Percentiles rank a stretch among this genome's conserved stretches.
These are phyloP conservation scores for Neonectria magnoliae DNA, from an alignment of 2,329 filamentous ascomycete genomes.

Conservation along the genomic window DNA sequence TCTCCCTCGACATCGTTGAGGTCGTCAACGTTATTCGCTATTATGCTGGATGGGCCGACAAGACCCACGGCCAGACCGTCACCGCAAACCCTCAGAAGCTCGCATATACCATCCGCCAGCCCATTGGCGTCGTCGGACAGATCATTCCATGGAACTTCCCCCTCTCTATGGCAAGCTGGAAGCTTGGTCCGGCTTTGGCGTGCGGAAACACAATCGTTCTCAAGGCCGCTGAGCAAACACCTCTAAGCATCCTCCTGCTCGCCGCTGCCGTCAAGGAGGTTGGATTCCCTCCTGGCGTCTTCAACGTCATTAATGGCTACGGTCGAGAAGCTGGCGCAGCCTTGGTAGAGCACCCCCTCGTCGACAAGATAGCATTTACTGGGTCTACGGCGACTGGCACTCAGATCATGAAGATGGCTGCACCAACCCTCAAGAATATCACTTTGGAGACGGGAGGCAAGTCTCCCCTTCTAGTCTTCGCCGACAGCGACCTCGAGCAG, in stretches of 20 bases:
- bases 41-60: slow-evolving; percentile 82
- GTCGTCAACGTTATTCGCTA: slow-evolving; percentile 47
- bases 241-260: slow-evolving; percentile 73
- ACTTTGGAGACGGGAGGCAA: slow-evolving; percentile 79
- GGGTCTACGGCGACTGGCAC: slow-evolving; percentile 77
- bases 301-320: slow-evolving; percentile 80
- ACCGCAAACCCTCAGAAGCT: slow-evolving; percentile 79
- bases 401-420: slow-evolving; percentile 80
- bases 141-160: slow-evolving; percentile 92
- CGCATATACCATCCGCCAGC: slow-evolving; percentile 72
- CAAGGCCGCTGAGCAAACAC: slow-evolving; percentile 80
- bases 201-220: slow-evolving; percentile 76
- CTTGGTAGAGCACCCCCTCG: slow-evolving; percentile 58
- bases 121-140: slow-evolving; percentile 78
- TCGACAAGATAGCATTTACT: slow-evolving; percentile 84
- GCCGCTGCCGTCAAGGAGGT: slow-evolving; percentile 74
- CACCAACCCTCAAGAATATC: slow-evolving; percentile 63
- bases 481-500: slow-evolving; percentile 78
- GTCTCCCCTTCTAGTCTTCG: slow-evolving; percentile 79
- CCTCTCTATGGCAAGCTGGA: slow-evolving; percentile 81
- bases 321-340: slow-evolving; percentile 80
- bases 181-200: slow-evolving; percentile 77
- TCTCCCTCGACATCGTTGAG: slow-evolving; percentile 67
- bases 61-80: slow-evolving; percentile 83
- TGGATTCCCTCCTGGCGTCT: slow-evolving; percentile 78